A percentile compares a stretch with the other conserved stretches of the same genome.
phyloP scores from a whole-genome alignment of 2,329 filamentous ascomycete genomes.

The Venturia nashicola region DNA sequence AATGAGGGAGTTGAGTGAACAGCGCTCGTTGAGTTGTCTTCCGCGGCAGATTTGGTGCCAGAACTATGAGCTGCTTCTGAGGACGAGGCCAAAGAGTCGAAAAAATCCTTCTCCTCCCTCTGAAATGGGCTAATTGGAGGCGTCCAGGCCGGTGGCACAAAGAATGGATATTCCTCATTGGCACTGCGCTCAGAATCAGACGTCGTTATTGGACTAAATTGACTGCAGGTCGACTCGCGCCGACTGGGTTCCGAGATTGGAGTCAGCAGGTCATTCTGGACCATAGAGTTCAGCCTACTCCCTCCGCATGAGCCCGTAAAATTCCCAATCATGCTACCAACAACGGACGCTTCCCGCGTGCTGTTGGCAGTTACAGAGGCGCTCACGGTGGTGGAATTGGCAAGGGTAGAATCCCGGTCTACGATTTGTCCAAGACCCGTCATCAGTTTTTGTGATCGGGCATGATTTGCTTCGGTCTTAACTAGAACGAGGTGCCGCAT shows the following conservation, averaged over 20 bases:
- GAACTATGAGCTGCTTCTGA: neutral
- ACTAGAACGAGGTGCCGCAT: constrained; percentile 14
- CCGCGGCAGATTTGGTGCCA: neutral
- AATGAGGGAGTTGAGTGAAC: neutral
- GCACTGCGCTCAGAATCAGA: neutral
- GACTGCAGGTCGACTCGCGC: neutral
- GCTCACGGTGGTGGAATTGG: neutral
- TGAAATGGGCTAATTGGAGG: neutral
- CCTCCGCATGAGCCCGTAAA: neutral
- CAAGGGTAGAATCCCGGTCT: constrained; percentile 3
- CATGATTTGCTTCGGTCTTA: constrained; percentile 11
- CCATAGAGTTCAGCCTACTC: neutral
- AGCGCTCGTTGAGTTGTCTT: neutral
- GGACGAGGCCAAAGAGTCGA: neutral
- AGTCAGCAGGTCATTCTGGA: neutral
- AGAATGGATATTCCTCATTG: neutral
- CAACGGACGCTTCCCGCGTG: neutral
- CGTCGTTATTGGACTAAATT: neutral
- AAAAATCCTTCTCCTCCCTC: neutral
- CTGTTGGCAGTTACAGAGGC: neutral
- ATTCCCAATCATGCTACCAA: neutral
- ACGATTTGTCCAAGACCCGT: constrained; percentile 14
- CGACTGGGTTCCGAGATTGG: neutral
- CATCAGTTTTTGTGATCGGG: constrained; percentile 12
- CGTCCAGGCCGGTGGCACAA: neutral